phyloP scores from a whole-genome alignment of 768 basidiomycete species.

The Coprinopsis marcescibilis region DNA sequence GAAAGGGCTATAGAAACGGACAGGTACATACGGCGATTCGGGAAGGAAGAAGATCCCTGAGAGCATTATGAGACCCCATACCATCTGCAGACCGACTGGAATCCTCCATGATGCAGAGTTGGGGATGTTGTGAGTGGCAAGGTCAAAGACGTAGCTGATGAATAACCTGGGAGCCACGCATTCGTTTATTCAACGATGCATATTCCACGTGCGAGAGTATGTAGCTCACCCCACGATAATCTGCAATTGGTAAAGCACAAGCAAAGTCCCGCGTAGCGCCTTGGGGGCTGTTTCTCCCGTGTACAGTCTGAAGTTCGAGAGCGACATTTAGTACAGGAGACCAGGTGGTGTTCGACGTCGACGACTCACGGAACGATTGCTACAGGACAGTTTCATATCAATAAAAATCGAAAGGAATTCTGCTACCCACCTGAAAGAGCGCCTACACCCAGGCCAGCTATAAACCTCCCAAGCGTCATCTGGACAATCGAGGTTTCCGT shows the following conservation, averaged over 20 bases:
- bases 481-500: constrained; percentile 56
- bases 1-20: constrained; percentile 1
- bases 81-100: constrained; percentile 69
- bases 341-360: background rate
- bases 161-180: constrained; percentile 44
- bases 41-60: constrained; percentile 72
- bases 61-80: constrained; percentile 62
- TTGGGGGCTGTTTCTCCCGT: constrained; percentile 79
- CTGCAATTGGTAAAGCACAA: constrained; percentile 74
- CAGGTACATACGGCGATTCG: constrained; percentile 59
- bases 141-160: constrained; percentile 65
- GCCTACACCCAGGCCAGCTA: constrained; percentile 75
- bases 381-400: constrained; percentile 14
- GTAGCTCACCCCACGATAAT: constrained; percentile 59
- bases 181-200: background rate
- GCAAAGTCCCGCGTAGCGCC: constrained; percentile 59
- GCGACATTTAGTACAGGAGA: constrained; percentile 2
- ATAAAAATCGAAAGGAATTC: background rate
- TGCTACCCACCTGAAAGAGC: constrained; percentile 54
- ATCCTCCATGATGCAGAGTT: constrained; percentile 68
- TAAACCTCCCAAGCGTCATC: constrained; percentile 65
- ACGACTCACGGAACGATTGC: constrained; percentile 45
- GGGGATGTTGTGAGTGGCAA: constrained; percentile 51
- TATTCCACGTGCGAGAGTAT: background rate
- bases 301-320: constrained; percentile 42